A percentile compares a stretch with the other conserved stretches of the same genome.
phyloP scores from a whole-genome alignment of 1,139 yeast genomes.

The Debaryomyces nepalensis region DNA sequence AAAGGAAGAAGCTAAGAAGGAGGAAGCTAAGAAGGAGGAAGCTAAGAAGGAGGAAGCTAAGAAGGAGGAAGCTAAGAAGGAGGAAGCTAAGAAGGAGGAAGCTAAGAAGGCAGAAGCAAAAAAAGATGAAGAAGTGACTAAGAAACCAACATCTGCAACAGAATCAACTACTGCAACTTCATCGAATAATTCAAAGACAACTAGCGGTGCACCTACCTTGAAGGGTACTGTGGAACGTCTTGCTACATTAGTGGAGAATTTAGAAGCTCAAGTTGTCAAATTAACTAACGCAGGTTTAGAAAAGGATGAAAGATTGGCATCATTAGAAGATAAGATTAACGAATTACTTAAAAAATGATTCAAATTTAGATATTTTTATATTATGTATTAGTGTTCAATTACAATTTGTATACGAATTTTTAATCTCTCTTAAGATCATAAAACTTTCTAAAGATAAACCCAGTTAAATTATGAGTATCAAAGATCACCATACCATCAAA shows the following conservation, averaged over 20 bases:
- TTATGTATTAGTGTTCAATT: conserved; percentile 4
- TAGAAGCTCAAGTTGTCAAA: conserved; percentile 58
- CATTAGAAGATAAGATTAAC: conserved; percentile 49
- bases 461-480: conserved; percentile 66
- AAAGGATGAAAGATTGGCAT: conserved; percentile 62
- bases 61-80: conserved; percentile 20
- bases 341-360: conserved; percentile 31
- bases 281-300: conserved; percentile 58
- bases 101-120: conserved; percentile 18
- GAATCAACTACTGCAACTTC: conserved; percentile 16
- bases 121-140: conserved; percentile 13
- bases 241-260: conserved; percentile 55
- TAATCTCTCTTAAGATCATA: conserved; percentile 50
- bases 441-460: conserved; percentile 73
- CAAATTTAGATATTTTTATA: conserved; percentile 9
- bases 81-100: conserved; percentile 19
- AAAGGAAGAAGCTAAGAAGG: conserved; percentile 20
- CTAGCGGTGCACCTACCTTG: conserved; percentile 57
- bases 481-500: conserved; percentile 71
- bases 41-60: conserved; percentile 17
- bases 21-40: conserved; percentile 21
- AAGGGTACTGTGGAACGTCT: conserved; percentile 72
- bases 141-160: conserved; percentile 6
- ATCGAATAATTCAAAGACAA: conserved; percentile 32
- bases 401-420: conserved; percentile 5